Base-by-base conservation (phyloP, 1,284 basidiomycete genomes). In the Hymenochaete sp. region DNA sequence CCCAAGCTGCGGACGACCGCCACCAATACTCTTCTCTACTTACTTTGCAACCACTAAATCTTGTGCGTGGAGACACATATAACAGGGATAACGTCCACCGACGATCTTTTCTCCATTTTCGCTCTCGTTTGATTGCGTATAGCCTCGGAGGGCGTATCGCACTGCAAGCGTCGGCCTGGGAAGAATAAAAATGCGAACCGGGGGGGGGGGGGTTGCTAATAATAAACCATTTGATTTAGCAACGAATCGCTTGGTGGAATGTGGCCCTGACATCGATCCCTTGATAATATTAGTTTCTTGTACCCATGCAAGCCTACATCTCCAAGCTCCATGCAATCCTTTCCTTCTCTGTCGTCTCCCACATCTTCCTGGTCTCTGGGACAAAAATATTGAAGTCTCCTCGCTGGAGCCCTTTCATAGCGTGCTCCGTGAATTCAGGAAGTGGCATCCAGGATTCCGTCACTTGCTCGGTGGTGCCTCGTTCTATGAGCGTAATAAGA, bases 361-460 rank as follows among this genome's bases (percentile, higher is more conserved):
- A 49, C 3, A 44, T 0, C 13, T 9, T 25, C 26, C 43, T 21
- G 22, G 29, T 32, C 11, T 16, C 16, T 8, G 47, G 47, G n/a
- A 38, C 28, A 24, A 49, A n/a, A 29, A 73, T 62, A 26, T 68
- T 59, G 2, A 54, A 39, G 35, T 75, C 67, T 0, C 75, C 77
- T 11, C 63, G 65, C 16, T 59, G 53, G 19, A 82, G 62, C 1
- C 72, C 71, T 9, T 68, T 65, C 59, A 80, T 63, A 0, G 69
- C 66, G 8, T 57, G 50, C 38, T 64, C 59, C 3, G 65, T 74
- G 53, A 71, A 81, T 49, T 72, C 63, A 39, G 67, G 66, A 16
- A 80, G 59, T 0, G 78, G 72, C 72, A 82, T 75, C 77, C 77
- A 81, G 40, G 68, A 54, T 48, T 73, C 73, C 28, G 71, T 70